Evolutionary conservation across 2,329 filamentous ascomycete species (phyloP).

Genomic region (Talaromyces sp.): DNA sequence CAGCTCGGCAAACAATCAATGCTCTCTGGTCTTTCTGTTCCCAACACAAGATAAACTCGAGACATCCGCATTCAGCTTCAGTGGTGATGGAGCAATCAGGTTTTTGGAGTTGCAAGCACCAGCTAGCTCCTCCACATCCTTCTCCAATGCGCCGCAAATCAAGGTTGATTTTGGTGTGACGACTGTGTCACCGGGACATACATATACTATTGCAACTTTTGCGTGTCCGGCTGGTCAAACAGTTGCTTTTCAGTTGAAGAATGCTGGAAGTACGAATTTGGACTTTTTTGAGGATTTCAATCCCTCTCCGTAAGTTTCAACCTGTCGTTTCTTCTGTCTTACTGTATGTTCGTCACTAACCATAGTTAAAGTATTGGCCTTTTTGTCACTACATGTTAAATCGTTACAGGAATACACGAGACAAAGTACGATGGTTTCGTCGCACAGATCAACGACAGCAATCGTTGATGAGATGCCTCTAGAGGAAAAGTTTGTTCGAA

Average conservation of each 20-base stretch:
- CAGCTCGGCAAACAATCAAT: constrained; percentile 56
- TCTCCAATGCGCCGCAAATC: constrained; percentile 49
- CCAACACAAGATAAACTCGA: constrained; percentile 56
- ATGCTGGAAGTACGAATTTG: constrained; percentile 50
- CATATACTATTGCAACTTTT: constrained; percentile 53
- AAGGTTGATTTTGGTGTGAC: constrained; percentile 44
- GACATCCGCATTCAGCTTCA: constrained; percentile 57
- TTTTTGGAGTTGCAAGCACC: constrained; percentile 50
- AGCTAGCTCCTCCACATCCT: constrained; percentile 52
- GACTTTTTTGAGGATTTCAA: constrained; percentile 65
- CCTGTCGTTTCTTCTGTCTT: background rate
- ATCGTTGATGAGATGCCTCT: too few species aligned
- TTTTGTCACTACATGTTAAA: constrained; percentile 42
- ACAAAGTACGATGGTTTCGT: background rate
- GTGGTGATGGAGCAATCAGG: constrained; percentile 52
- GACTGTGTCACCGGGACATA: constrained; percentile 52
- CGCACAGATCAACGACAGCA: background rate
- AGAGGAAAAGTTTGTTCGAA: background rate
- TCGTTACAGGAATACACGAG: too few species aligned
- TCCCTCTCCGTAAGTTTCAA: constrained; percentile 42
- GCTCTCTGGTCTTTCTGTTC: constrained; percentile 64
- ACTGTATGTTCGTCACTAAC: constrained; percentile 18
- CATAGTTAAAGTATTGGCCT: constrained; percentile 35
- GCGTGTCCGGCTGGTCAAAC: constrained; percentile 53
- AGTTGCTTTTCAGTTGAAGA: constrained; percentile 52